Conservation (phyloP, 495 filamentous ascomycete species). For the Penicillium arizonense region DNA sequence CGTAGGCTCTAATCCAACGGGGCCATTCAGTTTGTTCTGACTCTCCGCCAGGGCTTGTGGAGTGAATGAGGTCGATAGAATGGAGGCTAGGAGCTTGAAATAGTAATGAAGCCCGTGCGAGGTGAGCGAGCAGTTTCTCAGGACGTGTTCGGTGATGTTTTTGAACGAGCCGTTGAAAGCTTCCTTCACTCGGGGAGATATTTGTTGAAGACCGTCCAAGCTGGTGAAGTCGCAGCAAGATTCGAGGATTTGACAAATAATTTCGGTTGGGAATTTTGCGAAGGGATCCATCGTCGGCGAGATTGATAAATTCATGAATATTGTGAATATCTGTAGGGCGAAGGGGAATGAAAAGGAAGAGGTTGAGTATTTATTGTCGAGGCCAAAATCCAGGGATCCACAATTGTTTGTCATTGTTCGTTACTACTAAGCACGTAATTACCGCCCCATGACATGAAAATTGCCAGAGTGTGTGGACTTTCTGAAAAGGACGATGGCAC, state of each 20-base stretch:
- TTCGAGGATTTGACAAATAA: background rate
- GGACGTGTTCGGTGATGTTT: background rate
- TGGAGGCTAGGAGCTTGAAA: no score
- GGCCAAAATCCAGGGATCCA: no score
- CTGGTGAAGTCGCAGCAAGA: background rate
- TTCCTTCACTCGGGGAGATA: background rate
- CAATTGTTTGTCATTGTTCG: no score
- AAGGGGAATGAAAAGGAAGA: no score
- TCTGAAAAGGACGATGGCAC: no score
- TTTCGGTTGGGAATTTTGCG: background rate
- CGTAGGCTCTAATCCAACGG: background rate
- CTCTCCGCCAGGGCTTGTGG: background rate
- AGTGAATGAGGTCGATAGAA: no score
- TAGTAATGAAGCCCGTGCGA: background rate
- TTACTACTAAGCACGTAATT: no score
- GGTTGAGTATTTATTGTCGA: no score
- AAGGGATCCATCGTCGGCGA: constrained; percentile 19
- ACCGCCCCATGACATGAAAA: no score
- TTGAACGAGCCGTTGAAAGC: background rate
- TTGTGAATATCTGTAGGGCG: no score
- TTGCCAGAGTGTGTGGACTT: no score
- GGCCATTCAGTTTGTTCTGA: constrained; percentile 1
- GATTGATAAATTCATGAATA: no score
- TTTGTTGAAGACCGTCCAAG: background rate
- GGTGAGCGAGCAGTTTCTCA: background rate